phyloP scores from a whole-genome alignment of 495 filamentous ascomycete species.

The Saxophila tyrrhenica region DNA sequence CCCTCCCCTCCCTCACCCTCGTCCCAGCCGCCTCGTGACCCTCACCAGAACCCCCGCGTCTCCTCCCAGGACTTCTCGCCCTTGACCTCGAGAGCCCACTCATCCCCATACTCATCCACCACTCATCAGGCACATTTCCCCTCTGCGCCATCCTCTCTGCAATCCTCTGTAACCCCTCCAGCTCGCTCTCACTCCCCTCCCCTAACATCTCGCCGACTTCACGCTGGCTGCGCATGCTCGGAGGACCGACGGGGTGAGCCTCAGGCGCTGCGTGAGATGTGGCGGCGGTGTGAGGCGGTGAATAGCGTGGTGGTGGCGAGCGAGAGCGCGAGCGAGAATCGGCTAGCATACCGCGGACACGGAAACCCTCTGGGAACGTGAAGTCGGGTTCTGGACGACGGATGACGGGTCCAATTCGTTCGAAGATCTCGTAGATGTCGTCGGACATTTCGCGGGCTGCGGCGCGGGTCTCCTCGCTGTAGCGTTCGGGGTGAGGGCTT shows the following conservation, averaged over 20 bases:
- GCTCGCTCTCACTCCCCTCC: conserved; percentile 30
- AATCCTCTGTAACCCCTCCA: conserved; percentile 56
- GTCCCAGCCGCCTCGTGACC: not conserved
- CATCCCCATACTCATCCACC: conserved; percentile 65
- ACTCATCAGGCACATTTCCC: conserved; percentile 63
- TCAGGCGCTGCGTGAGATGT: conserved; percentile 14
- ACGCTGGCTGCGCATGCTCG: conserved; percentile 8
- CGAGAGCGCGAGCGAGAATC: not conserved
- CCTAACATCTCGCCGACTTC: conserved; percentile 14
- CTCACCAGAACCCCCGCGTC: not conserved
- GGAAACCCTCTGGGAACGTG: too few relatives aligned
- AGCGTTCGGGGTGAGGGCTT: conserved; percentile 4
- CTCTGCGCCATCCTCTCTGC: conserved; percentile 52
- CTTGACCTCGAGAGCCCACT: not conserved
- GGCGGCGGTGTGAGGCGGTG: conserved; percentile 37
- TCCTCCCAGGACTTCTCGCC: not conserved
- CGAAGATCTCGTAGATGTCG: conserved; percentile 11
- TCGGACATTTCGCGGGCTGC: conserved; percentile 2
- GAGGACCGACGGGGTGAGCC: conserved; percentile 22
- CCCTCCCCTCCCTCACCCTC: conserved; percentile 4
- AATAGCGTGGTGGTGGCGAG: conserved; percentile 5
- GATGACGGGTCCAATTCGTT: too few relatives aligned
- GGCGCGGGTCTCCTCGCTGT: not conserved
- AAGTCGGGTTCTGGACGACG: too few relatives aligned
- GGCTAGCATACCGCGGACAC: too few relatives aligned